Base-by-base conservation (phyloP, 805 yeast genomes). In the Saccharomyces paradoxus region DNA sequence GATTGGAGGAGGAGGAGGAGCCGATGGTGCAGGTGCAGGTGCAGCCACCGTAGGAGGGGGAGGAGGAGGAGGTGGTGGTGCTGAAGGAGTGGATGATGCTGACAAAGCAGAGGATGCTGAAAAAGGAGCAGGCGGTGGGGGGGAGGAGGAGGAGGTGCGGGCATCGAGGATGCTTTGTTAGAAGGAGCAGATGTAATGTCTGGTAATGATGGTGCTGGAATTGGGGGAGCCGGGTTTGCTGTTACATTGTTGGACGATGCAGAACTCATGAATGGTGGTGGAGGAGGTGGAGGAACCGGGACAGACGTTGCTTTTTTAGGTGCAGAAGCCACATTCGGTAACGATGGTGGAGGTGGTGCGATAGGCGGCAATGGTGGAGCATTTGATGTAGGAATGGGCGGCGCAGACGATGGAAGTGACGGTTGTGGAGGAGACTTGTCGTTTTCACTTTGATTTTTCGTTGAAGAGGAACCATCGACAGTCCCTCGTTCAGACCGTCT, bases 401-500 rank as follows among this genome's bases (percentile, higher is more conserved):
- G 49, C 10, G 66, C 57, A 14, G 65, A 52, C 5, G 60, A 54
- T 3, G 58, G 52, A 26, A 72, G 61, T 10, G 71, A 53, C 2
- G 67, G 55, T n/a, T 59, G n/a, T 65, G 50, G 10, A 59, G 51
- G 13, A 63, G 60, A 9, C 30, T 26, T 46, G 5, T 7, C 13
- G 5, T 46, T 22, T 22, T 46, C 30, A 10, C 6, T n/a, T 48
- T 13, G 52, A 41, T 50, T 48, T 14, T 41, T 26, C 14, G 32
- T 37, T 12, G 50, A 53, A 8, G 51, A 55, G 24, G 59, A 50
- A 1, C 59, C 58, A 53, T 72, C 77, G 5, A 80, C 69, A 3
- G 76, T 79, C 60, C 71, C 67, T 7, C 73, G 51, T 13, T 80
- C 78, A 58, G 76, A 71, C 63, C 84, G 70, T 60, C 77, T 77